phyloP scores from a whole-genome alignment of 345 rosid species.

The Citrus cavaleriei region DNA sequence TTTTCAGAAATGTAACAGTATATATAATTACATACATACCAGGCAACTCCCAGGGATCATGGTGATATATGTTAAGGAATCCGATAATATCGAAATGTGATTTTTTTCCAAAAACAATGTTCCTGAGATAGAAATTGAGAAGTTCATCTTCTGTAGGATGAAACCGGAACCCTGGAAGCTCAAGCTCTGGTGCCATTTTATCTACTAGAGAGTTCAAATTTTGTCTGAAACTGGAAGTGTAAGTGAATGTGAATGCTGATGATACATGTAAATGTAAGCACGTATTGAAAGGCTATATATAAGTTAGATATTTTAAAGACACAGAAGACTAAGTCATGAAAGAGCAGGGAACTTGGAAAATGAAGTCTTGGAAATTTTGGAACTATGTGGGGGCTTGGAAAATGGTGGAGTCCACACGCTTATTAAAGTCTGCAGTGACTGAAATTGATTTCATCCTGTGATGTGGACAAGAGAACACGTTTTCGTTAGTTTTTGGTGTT shows the following conservation, averaged over 20 bases:
- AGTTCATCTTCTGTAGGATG: conserved; percentile 96
- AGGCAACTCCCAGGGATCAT: conserved; percentile 84
- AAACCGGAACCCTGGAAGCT: conserved; percentile 89
- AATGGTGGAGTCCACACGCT: conserved; percentile 52
- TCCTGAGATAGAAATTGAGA: conserved; percentile 77
- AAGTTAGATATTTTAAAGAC: background rate
- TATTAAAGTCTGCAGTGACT: conserved; percentile 19
- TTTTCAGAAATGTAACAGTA: background rate
- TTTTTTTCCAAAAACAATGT: conserved; percentile 51
- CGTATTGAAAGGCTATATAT: conserved; percentile 9
- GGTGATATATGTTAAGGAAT: conserved; percentile 62
- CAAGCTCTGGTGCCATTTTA: conserved; percentile 34
- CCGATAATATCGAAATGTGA: conserved; percentile 54
- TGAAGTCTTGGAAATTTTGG: background rate
- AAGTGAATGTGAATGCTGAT: background rate
- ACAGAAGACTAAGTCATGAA: conserved; percentile 14
- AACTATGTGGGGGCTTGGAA: background rate
- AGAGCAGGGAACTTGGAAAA: background rate
- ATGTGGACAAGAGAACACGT: conserved; percentile 4
- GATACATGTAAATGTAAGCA: background rate
- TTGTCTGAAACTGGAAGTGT: background rate
- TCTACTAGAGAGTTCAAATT: background rate
- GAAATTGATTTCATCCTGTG: background rate
- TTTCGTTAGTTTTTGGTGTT: conserved; percentile 19
- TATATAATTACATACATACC: conserved; percentile 27